These are phyloP conservation scores for Penicillium sp. DNA, from an alignment of 2,329 filamentous ascomycete genomes.

Conservation along the genomic window DNA sequence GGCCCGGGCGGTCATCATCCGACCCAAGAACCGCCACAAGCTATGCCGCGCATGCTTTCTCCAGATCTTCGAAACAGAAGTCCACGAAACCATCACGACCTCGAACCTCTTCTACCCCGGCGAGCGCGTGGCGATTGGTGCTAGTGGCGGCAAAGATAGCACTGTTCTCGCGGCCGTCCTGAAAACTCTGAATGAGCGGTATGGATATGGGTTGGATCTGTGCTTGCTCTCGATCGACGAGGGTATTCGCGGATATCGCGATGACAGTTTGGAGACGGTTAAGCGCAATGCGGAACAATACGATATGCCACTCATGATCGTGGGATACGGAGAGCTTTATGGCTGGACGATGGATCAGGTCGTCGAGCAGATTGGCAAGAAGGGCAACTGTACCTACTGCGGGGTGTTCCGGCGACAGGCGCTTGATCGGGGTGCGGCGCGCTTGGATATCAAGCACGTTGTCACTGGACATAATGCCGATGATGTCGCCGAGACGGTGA, in stretches of 20 bases:
- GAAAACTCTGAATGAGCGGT: conserved; percentile 87
- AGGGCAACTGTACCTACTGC: conserved; percentile 98
- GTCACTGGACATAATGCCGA: conserved; percentile 98
- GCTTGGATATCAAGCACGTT: conserved; percentile 84
- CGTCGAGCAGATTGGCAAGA: conserved; percentile 92
- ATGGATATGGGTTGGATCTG: conserved; percentile 81
- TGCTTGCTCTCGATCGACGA: conserved; percentile 91
- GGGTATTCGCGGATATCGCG: conserved; percentile 93
- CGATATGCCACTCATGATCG: conserved; percentile 84
- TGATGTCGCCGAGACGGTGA: conserved; percentile 92
- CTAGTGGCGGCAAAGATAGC: conserved; percentile 95
- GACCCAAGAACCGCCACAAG: conserved; percentile 92
- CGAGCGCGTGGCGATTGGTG: conserved; percentile 88
- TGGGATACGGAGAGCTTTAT: conserved; percentile 91
- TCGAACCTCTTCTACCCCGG: conserved; percentile 78
- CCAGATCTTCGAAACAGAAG: conserved; percentile 81
- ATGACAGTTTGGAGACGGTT: conserved; percentile 93
- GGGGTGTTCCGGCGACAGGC: conserved; percentile 94
- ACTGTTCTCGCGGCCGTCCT: conserved; percentile 93
- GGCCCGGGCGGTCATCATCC: conserved; percentile 80
- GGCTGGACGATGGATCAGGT: conserved; percentile 99
- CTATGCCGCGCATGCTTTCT: conserved; percentile 90
- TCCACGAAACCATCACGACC: conserved; percentile 85
- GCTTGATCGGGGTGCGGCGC: conserved; percentile 84
- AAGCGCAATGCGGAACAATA: conserved; percentile 92